Base-by-base conservation (phyloP, 805 yeast species). In the Pichia cabralensis region DNA sequence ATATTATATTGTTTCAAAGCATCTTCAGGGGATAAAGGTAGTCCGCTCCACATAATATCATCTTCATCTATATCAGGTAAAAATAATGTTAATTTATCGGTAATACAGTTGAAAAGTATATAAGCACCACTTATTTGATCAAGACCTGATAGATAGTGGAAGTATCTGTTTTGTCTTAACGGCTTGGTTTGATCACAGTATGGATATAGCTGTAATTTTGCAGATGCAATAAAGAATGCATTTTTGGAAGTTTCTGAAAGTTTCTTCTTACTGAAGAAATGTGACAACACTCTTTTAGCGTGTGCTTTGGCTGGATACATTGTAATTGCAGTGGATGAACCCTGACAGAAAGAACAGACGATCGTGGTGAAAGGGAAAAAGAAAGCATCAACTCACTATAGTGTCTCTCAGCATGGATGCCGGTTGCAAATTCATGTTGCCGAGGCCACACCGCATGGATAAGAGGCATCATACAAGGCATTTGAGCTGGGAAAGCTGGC, bases 21-120 rank as follows among this genome's bases (percentile, higher is more conserved):
- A 14, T 79, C 76, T 30, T 78, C 77, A 3, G 67, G 43, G 26
- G 73, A 61, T 34, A 84, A 43, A 5, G 98, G 98, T 57, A 80
- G 51, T 0, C 98, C 98, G 38, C 92, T 78, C 98, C 98, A 89
- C 85, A 92, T 80, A 27, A 89, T 80, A 52, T 84, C 96, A 28
- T 92, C 97, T 28, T 69, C 60, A 50, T 86, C 95, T 26, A 89
- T 66, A 34, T 80, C 71, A 1, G 97, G 96, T 33, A 92, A 63
- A 50, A 80, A 89, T 18, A 89, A 61, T 0, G 77, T 74, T 41
- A 85, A 64, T 34, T 72, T 66, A 28, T 78, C 83, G 6, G 56
- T 45, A 3, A 45, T 50, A 25, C 76, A 49, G 31, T 73, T 63
- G 50, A 71, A 89, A 16, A 80, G 59, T 1, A 84, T 69, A 46